These are phyloP conservation scores for Corrigiola litoralis DNA, from an alignment of 179 eudicot genomes.

Conservation along the genomic window DNA sequence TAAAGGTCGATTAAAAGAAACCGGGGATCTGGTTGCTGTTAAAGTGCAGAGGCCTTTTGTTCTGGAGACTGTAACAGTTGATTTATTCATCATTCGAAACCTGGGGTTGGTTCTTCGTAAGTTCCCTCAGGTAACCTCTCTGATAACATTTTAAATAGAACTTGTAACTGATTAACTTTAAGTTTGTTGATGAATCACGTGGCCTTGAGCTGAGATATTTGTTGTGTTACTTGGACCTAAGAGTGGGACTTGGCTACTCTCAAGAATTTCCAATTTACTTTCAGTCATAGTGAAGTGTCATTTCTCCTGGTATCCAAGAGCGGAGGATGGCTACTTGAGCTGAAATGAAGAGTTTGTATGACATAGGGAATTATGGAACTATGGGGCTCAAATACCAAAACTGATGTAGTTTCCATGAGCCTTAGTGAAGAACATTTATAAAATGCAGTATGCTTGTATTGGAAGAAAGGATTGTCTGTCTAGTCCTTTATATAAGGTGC, in stretches of 20 bases:
- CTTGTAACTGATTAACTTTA: neutral
- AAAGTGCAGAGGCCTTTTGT: constrained; percentile 99
- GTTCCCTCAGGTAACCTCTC: constrained; percentile 77
- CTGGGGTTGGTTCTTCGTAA: constrained; percentile 86
- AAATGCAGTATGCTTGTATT: too few relatives aligned
- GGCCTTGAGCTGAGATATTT: constrained; percentile 1
- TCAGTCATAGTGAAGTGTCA: too few relatives aligned
- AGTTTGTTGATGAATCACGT: neutral
- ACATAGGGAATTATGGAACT: too few relatives aligned
- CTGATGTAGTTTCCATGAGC: too few relatives aligned
- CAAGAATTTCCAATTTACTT: neutral
- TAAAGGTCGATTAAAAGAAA: constrained; percentile 92
- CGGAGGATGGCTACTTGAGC: too few relatives aligned
- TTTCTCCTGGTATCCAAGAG: too few relatives aligned
- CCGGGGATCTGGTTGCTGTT: constrained; percentile 94
- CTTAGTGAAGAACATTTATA: too few relatives aligned
- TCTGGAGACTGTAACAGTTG: constrained; percentile 93
- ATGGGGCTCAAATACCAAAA: too few relatives aligned
- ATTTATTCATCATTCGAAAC: constrained; percentile 75
- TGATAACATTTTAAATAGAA: neutral
- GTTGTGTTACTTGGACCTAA: neutral
- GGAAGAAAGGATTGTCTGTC: too few relatives aligned
- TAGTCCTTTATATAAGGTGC: too few relatives aligned
- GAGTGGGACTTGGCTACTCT: neutral
- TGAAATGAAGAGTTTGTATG: too few relatives aligned